Evolutionary conservation across 495 filamentous ascomycete species (phyloP), one percentile per base, ranked within the genome.

Genomic region (Annulohypoxylon maeteangense): DNA sequence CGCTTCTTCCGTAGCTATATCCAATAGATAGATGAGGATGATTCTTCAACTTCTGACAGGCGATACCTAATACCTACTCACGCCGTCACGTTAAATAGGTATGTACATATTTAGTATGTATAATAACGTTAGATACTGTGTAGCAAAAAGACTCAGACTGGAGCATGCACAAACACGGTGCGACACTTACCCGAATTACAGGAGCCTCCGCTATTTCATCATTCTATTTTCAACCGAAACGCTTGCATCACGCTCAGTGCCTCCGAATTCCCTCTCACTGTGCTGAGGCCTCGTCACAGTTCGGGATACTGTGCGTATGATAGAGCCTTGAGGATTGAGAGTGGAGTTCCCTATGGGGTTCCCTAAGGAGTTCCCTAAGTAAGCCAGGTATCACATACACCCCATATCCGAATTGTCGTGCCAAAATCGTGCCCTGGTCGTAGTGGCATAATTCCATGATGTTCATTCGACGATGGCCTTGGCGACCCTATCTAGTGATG

Each of bases 361-460:
- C n/a, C n/a, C n/a, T n/a, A n/a, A n/a, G n/a, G n/a, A n/a, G n/a
- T n/a, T n/a, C n/a, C n/a, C 40, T 44, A 44, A 44, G 40, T 16
- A 44, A 44, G 16, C n/a, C 40, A 44, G n/a, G 40, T 40, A 47
- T 54, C 40, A 38, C 48, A 56, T 48, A 51, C 47, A 29, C 55
- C 62, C 67, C 54, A 64, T 71, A 71, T 62, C 62, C 62, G 25
- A 59, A 51, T 31, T 27, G 27, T 72, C 63, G 25, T 60, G 62
- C 69, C 69, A 51, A 23, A 20, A 20, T 72, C 63, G 25, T 60
- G 62, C 69, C 69, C 69, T 60, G 51, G 69, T 72, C 54, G 60
- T 72, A 65, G 63, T 72, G 59, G 59, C 69, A 67, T 67, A 72
- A 63, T 72, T 67, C 62, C 64, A 67, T 54, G 63, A 67, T 72